These are phyloP conservation scores for Erigeron canadensis DNA, from an alignment of 129 eudicot species.

Conservation along the genomic window DNA sequence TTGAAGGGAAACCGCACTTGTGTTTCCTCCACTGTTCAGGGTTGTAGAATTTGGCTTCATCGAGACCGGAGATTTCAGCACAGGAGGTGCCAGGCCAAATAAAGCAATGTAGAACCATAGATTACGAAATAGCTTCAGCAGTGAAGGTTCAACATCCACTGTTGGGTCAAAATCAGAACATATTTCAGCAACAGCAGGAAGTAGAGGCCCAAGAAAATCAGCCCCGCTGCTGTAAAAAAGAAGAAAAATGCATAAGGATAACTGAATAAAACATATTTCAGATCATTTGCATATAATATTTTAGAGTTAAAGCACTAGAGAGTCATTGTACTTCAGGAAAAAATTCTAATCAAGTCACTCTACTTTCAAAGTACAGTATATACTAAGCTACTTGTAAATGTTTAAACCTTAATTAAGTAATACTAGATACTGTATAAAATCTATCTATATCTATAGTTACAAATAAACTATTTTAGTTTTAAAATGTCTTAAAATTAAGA, in stretches of 20 bases:
- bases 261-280: conserved; percentile 10
- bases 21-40: conserved; percentile 76
- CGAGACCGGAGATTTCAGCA: conserved; percentile 50
- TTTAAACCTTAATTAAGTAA: no score
- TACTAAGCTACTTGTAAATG: no score
- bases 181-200: conserved; percentile 98
- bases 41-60: conserved; percentile 70
- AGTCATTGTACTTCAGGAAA: no score
- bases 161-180: conserved; percentile 96
- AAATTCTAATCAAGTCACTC: no score
- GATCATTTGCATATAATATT: conserved; percentile 12
- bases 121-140: conserved; percentile 87
- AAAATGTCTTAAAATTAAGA: no score
- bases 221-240: conserved; percentile 86
- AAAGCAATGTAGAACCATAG: conserved; percentile 98
- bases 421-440: no score
- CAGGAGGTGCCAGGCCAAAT: conserved; percentile 97
- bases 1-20: conserved; percentile 69
- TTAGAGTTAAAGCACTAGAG: not conserved
- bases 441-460: no score
- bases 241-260: conserved; percentile 20
- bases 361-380: no score
- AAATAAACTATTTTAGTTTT: no score
- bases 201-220: conserved; percentile 97
- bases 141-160: conserved; percentile 83